Conservation (phyloP, 1,284 basidiomycete genomes). For the Macrocystidia cucumis region DNA sequence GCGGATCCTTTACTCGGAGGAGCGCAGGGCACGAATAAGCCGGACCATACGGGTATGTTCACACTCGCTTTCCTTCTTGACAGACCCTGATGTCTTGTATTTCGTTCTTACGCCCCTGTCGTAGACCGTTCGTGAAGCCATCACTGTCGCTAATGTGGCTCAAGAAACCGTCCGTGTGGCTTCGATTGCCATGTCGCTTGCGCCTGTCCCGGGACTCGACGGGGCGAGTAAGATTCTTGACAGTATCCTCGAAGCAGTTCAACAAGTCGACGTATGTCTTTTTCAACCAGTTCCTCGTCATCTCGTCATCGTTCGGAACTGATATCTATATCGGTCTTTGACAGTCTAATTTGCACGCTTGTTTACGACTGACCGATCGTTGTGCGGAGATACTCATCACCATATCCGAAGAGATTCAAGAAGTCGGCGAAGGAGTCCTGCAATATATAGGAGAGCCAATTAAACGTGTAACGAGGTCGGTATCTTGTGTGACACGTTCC, state of each 20-base stretch:
- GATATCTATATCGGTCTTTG: neutral
- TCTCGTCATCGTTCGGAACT: too few species aligned
- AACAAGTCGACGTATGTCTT: conserved; percentile 50
- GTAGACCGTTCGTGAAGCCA: too few species aligned
- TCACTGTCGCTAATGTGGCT: conserved; percentile 28
- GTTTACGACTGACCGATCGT: conserved; percentile 36
- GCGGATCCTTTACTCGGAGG: too few species aligned
- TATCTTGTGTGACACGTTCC: conserved; percentile 32
- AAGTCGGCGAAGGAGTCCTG: conserved; percentile 26
- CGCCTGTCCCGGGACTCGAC: conserved; percentile 48
- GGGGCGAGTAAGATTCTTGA: conserved; percentile 44
- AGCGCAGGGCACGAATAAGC: too few species aligned
- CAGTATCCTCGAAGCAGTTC: conserved; percentile 53
- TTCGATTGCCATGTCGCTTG: conserved; percentile 43
- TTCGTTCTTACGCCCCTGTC: too few species aligned
- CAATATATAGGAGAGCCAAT: conserved; percentile 28
- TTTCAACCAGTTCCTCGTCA: conserved; percentile 1
- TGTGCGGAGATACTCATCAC: conserved; percentile 37
- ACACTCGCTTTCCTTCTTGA: too few species aligned
- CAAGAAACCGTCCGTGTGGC: conserved; percentile 41
- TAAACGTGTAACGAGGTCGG: too few species aligned
- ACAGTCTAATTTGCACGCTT: conserved; percentile 49
- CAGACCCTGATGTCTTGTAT: too few species aligned
- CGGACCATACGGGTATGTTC: too few species aligned
- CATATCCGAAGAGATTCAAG: conserved; percentile 32